Percentiles rank a stretch among this genome's conserved stretches.
These are phyloP conservation scores for Malassezia globosa DNA, from an alignment of 1,284 basidiomycete species.

Conservation along the genomic window DNA sequence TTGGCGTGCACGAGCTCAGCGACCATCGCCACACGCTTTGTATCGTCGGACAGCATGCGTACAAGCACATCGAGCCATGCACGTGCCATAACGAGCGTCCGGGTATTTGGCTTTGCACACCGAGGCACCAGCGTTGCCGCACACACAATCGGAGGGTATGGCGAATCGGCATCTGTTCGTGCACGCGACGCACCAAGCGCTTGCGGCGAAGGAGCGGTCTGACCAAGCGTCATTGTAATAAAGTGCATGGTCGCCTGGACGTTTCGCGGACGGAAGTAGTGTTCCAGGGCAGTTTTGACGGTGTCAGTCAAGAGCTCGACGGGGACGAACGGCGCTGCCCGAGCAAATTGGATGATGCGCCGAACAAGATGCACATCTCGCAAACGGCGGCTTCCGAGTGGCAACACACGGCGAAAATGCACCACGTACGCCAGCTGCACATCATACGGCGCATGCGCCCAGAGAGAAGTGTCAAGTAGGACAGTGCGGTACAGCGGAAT, in stretches of 20 bases:
- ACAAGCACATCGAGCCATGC: slow-evolving; percentile 20
- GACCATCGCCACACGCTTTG: slow-evolving; percentile 4
- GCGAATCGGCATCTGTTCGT: neutral
- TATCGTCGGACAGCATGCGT: neutral
- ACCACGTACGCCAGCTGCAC: slow-evolving; percentile 67
- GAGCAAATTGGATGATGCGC: slow-evolving; percentile 58
- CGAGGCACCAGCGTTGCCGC: neutral
- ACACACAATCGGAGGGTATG: neutral
- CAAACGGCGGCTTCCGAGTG: slow-evolving; percentile 55
- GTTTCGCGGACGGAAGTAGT: slow-evolving; percentile 52
- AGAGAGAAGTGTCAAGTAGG: slow-evolving; percentile 79
- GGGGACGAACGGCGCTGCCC: slow-evolving; percentile 7
- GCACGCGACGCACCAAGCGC: neutral
- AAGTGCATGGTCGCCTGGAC: slow-evolving; percentile 7
- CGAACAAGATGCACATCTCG: slow-evolving; percentile 54
- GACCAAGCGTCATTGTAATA: neutral
- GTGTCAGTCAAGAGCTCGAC: slow-evolving; percentile 7
- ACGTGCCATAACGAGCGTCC: neutral
- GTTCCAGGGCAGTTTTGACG: slow-evolving; percentile 40
- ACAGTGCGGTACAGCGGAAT: slow-evolving; percentile 68
- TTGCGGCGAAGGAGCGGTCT: neutral
- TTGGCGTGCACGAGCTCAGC: slow-evolving; percentile 25
- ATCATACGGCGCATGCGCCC: slow-evolving; percentile 60
- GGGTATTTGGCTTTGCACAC: neutral
- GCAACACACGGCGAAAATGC: slow-evolving; percentile 65